Base-by-base conservation (phyloP, 192 early-diverging fungal species). In the Chytriomyces confervae region DNA sequence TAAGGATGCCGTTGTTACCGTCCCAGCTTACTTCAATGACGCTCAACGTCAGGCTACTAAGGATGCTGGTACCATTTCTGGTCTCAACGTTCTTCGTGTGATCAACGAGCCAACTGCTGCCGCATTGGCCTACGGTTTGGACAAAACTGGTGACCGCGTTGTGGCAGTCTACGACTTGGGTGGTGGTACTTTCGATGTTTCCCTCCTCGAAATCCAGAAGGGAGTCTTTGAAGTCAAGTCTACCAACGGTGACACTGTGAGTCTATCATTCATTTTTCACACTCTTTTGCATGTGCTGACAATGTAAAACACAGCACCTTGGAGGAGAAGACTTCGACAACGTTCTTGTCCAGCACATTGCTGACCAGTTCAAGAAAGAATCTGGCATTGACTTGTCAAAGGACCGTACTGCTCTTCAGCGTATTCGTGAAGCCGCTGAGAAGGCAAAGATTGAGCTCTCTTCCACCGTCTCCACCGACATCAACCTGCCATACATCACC, bases 361-460 rank as follows among this genome's bases (percentile, higher is more conserved):
- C 93, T 68, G 90, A 91, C 66, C 86, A 93, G 72, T 99, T 97
- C 91, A 95, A 96, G 88, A 95, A 97, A 82, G 94, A 97, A 72
- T 88, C 91, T 64, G 91, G 93, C 70, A 86, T 97, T 70, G 94
- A 98, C 84, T 80, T 97, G 60, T 81, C 86, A 63, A 88, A 85
- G 65, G 96, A 99, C 87, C 91, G 94, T 76, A 97, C 96, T 91
- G 96, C 97, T 16, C 92, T 97, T 72, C 96, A 98, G 85, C 95
- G 96, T 85, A 93, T 99, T 76, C 94, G 96, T 85, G 96, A 98
- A 86, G 96, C 95, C 20, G 91, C 93, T 80, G 97, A 99, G 82
- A 99, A 99, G 88, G 97, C 96, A 78, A 99, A 99, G 92, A 97
- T 96, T 79, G 97, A 98, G 86, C 88, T 99, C 50, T 99, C 97